A percentile compares a stretch with the other conserved stretches of the same genome.
These are phyloP conservation scores for Aquilaria sinensis DNA, from an alignment of 345 rosid genomes.

Conservation along the genomic window DNA sequence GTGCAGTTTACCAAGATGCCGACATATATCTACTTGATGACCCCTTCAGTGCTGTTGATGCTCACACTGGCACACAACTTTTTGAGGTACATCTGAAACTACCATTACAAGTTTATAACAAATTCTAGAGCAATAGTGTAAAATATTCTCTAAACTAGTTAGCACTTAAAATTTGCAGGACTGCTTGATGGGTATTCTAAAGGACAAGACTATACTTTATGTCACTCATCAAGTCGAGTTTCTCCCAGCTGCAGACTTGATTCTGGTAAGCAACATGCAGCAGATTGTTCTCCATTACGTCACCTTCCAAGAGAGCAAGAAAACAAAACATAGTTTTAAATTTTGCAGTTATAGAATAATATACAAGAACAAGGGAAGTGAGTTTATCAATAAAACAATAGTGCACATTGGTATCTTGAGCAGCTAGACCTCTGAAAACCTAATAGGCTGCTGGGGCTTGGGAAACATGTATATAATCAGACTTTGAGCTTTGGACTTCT, in stretches of 20 bases:
- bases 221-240: conserved; percentile 98
- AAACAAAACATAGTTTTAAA: not conserved
- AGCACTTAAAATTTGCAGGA: conserved; percentile 42
- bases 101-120: not conserved
- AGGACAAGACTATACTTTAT: conserved; percentile 67
- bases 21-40: conserved; percentile 88
- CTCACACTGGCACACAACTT: conserved; percentile 89
- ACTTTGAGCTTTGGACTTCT: no score
- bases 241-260: conserved; percentile 90
- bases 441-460: no score
- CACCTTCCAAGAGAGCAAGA: not conserved
- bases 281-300: not conserved
- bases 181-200: conserved; percentile 78
- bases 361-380: no score
- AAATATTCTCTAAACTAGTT: not conserved
- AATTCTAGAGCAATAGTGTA: not conserved
- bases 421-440: no score
- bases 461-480: not conserved
- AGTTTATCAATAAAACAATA: no score
- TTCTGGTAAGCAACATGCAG: conserved; percentile 53
- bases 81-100: conserved; percentile 39
- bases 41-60: conserved; percentile 97
- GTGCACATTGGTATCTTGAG: no score
- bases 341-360: no score
- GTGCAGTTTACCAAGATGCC: conserved; percentile 89